Percentiles rank a stretch among this genome's conserved stretches.
Conservation (phyloP, 2,329 filamentous ascomycete species). For the Ophiostoma quercus region DNA sequence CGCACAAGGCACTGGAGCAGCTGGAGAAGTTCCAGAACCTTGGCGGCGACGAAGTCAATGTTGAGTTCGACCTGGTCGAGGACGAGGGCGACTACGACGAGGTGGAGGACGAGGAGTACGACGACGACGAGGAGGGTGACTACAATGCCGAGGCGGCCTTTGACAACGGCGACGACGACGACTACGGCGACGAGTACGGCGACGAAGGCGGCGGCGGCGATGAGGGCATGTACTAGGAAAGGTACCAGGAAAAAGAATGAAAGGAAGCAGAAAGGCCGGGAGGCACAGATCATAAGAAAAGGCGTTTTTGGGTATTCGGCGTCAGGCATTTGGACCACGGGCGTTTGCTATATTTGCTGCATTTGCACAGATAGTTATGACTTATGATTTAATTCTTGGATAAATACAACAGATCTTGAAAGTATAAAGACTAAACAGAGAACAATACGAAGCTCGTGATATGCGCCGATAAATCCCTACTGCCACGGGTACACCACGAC, state of each 20-base stretch:
- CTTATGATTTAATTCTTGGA: conserved; percentile 9
- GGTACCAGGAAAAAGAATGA: background rate
- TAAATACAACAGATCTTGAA: background rate
- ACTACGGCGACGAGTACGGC: conserved; percentile 43
- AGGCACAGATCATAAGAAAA: background rate
- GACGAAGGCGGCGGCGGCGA: conserved; percentile 43
- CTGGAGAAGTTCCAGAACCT: conserved; percentile 43
- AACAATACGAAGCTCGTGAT: conserved; percentile 8
- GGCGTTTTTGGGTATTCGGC: conserved; percentile 12
- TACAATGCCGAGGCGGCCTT: conserved; percentile 59
- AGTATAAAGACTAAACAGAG: background rate
- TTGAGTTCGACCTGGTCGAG: conserved; percentile 45
- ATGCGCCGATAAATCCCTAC: conserved; percentile 1
- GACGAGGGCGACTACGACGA: conserved; percentile 45
- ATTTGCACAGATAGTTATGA: conserved; percentile 3
- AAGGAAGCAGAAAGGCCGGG: background rate
- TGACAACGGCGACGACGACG: conserved; percentile 52
- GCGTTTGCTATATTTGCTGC: background rate
- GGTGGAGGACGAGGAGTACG: conserved; percentile 46
- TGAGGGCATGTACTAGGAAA: conserved; percentile 29
- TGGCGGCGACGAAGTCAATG: conserved; percentile 36
- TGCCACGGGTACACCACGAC: background rate
- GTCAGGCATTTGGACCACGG: background rate
- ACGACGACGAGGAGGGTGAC: conserved; percentile 56
- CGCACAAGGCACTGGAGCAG: conserved; percentile 40